phyloP scores from a whole-genome alignment of 306 rosid genomes.

The Citrullus amarus region DNA sequence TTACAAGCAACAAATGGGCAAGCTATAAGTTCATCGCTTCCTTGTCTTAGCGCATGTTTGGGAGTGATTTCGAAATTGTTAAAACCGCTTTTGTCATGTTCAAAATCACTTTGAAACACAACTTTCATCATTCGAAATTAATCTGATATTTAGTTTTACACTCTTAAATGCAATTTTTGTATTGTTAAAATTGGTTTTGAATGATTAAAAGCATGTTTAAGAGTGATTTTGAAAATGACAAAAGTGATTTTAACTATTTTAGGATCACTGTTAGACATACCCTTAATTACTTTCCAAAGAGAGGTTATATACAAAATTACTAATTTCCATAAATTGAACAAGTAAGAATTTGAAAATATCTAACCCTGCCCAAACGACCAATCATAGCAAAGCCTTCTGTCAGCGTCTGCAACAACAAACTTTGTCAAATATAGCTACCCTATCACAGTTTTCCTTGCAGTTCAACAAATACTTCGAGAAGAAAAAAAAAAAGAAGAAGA shows the following conservation, averaged over 20 bases:
- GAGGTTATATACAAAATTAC: background rate
- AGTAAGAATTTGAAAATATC: slow-evolving; percentile 3
- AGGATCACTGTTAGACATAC: too few relatives aligned
- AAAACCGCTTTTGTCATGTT: too few relatives aligned
- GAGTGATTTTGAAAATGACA: too few relatives aligned
- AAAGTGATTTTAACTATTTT: too few relatives aligned
- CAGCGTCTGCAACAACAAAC: slow-evolving; percentile 53
- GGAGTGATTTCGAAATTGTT: too few relatives aligned
- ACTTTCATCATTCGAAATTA: too few relatives aligned
- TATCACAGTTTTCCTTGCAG: background rate
- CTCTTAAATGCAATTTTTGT: too few relatives aligned
- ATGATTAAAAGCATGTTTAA: too few relatives aligned
- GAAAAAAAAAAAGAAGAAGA: background rate
- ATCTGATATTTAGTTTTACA: too few relatives aligned
- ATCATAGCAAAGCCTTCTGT: slow-evolving; percentile 72
- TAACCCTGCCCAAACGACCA: slow-evolving; percentile 64
- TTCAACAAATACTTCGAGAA: background rate
- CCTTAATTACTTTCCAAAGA: background rate
- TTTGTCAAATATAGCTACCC: background rate
- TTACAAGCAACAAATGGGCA: background rate
- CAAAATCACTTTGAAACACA: too few relatives aligned
- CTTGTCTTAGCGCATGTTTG: background rate
- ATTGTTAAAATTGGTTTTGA: too few relatives aligned
- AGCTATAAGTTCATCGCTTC: background rate
- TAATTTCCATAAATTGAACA: background rate